Conservation (phyloP, 352 stramenopile species). For the Pythium grandisporangium region DNA sequence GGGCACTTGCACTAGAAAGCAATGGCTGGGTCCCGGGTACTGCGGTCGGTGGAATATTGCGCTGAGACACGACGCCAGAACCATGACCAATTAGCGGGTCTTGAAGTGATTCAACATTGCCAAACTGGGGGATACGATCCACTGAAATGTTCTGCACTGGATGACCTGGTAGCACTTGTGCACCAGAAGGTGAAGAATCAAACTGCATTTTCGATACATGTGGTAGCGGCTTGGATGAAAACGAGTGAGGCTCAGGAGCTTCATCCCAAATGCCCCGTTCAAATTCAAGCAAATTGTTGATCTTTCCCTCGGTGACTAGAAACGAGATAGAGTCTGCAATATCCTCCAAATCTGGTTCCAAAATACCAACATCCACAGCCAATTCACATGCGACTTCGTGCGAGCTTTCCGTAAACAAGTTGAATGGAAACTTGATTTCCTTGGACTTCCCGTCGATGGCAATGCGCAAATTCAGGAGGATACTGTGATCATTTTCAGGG, state of each 20-base stretch:
- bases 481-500: slow-evolving; percentile 72
- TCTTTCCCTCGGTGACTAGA: slow-evolving; percentile 77
- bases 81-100: not conserved
- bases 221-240: slow-evolving; percentile 66
- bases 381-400: slow-evolving; percentile 94
- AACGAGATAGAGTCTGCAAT: slow-evolving; percentile 92
- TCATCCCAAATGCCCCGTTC: slow-evolving; percentile 82
- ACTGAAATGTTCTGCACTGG: no score
- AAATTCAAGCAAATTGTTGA: slow-evolving; percentile 72
- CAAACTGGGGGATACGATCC: not conserved
- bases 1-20: not conserved
- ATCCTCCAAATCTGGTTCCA: slow-evolving; percentile 88
- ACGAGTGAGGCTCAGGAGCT: slow-evolving; percentile 74
- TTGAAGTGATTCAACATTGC: not conserved
- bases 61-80: not conserved
- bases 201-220: slow-evolving; percentile 81
- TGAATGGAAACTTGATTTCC: slow-evolving; percentile 95
- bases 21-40: not conserved
- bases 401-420: slow-evolving; percentile 91
- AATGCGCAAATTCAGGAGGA: slow-evolving; percentile 85
- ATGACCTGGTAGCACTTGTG: no score
- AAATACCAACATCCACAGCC: slow-evolving; percentile 90
- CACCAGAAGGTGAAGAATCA: slow-evolving; percentile 1
- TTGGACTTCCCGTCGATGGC: slow-evolving; percentile 90
- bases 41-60: not conserved